These are phyloP conservation scores for Verticillium tricorpus DNA, from an alignment of 2,329 filamentous ascomycete genomes.

Conservation along the genomic window DNA sequence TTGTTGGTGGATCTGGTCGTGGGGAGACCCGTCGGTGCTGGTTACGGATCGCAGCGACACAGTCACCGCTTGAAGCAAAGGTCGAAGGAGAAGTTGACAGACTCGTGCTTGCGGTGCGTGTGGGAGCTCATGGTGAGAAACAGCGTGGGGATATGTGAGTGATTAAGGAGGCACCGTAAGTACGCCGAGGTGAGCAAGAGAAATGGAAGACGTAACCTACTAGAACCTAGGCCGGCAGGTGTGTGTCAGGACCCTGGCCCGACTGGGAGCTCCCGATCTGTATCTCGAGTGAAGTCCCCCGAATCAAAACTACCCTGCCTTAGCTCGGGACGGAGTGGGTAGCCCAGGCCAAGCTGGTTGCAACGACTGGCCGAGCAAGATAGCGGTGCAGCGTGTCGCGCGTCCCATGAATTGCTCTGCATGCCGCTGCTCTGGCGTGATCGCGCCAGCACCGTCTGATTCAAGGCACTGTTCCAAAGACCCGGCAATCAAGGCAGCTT, in stretches of 20 bases:
- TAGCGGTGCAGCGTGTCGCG: slow-evolving; percentile 9
- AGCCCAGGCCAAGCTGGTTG: slow-evolving; percentile 4
- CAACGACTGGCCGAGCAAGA: slow-evolving; percentile 7
- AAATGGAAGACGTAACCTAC: slow-evolving; percentile 12
- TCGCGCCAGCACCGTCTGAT: slow-evolving; percentile 4
- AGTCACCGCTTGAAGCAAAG: not conserved
- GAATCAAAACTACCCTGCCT: slow-evolving; percentile 10
- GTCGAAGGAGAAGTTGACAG: not conserved
- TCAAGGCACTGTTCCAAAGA: not conserved
- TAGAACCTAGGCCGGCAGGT: not conserved
- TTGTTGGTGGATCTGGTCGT: no score
- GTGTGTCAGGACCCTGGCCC: slow-evolving; percentile 9
- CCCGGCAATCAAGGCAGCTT: not conserved
- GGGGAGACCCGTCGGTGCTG: no score
- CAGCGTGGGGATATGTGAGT: not conserved
- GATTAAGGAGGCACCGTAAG: not conserved
- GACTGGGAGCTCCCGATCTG: not conserved
- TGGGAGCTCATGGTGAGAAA: not conserved
- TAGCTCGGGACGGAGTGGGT: slow-evolving; percentile 10
- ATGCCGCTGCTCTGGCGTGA: slow-evolving; percentile 14
- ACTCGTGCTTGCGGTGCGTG: not conserved
- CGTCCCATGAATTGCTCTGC: slow-evolving; percentile 9
- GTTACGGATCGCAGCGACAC: no score
- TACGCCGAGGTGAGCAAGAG: not conserved
- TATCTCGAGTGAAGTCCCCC: slow-evolving; percentile 1